phyloP scores from a whole-genome alignment of 2,329 filamentous ascomycete species.

The Fusarium mexicanum region DNA sequence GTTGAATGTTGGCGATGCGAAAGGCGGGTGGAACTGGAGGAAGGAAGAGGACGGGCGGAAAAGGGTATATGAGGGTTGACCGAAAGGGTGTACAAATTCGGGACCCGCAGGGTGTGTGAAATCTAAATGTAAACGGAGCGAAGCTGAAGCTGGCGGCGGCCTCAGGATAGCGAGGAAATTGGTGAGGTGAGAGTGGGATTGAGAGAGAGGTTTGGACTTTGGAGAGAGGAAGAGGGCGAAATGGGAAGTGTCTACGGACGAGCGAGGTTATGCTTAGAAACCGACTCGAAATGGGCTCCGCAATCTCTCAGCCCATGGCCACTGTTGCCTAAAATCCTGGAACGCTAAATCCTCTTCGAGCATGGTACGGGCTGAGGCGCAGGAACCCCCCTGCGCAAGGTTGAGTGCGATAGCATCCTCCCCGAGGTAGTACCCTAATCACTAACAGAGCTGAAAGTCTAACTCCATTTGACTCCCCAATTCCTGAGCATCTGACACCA shows the following conservation, averaged over 20 bases:
- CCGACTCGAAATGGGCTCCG: conserved; percentile 25
- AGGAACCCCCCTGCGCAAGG: conserved; percentile 29
- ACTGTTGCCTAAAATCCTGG: conserved; percentile 47
- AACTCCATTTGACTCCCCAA: neutral
- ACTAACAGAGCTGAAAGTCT: conserved; percentile 1
- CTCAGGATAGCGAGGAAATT: conserved; percentile 26
- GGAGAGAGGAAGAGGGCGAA: conserved; percentile 17
- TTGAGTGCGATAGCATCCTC: conserved; percentile 17
- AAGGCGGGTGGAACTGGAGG: conserved; percentile 41
- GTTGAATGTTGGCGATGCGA: conserved; percentile 29
- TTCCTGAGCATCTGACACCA: neutral
- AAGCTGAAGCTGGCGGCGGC: conserved; percentile 30
- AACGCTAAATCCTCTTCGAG: conserved; percentile 20
- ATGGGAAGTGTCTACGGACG: conserved; percentile 22
- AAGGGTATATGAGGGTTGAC: conserved; percentile 42
- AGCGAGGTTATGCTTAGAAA: conserved; percentile 45
- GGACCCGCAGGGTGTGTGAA: conserved; percentile 21
- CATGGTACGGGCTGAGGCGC: conserved; percentile 44
- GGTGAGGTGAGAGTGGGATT: conserved; percentile 5
- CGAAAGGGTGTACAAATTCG: conserved; percentile 17
- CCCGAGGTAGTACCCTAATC: neutral
- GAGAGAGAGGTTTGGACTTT: conserved; percentile 19
- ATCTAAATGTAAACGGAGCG: neutral
- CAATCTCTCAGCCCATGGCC: conserved; percentile 41
- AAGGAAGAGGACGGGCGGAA: conserved; percentile 38